Percentiles rank a stretch among this genome's conserved stretches.
phyloP scores from a whole-genome alignment of 1,284 basidiomycete genomes.

The Ustilago trichophora region DNA sequence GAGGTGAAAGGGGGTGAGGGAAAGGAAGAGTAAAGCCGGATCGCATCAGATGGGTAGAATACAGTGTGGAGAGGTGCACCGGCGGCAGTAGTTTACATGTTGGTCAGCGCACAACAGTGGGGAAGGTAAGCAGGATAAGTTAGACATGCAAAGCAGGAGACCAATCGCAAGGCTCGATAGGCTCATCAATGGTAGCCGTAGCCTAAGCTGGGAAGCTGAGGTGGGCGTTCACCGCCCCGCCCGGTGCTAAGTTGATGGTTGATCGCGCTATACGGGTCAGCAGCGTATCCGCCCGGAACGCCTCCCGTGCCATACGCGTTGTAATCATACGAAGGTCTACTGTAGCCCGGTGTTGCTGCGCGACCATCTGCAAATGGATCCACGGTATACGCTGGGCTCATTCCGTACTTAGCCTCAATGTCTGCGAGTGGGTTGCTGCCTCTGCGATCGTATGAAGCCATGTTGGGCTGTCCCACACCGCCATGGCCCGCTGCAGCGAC shows the following conservation, averaged over 20 bases:
- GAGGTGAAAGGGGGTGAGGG: too few relatives aligned
- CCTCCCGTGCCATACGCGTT: constrained; percentile 21
- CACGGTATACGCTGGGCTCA: constrained; percentile 18
- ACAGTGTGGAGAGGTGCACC: constrained; percentile 10
- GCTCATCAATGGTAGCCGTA: constrained; percentile 32
- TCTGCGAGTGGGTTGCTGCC: constrained; percentile 46
- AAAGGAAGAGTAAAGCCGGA: neutral
- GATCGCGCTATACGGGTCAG: constrained; percentile 48
- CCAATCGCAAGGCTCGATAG: too few relatives aligned
- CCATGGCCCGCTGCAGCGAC: neutral
- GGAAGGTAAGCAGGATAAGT: too few relatives aligned
- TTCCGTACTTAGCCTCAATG: constrained; percentile 53
- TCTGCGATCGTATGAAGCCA: constrained; percentile 36
- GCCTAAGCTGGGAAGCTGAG: constrained; percentile 42
- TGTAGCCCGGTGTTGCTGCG: constrained; percentile 18
- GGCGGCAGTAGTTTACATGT: too few relatives aligned
- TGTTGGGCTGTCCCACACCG: neutral
- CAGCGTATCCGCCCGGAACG: constrained; percentile 17
- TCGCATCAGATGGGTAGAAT: constrained; percentile 4
- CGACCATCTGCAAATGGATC: constrained; percentile 38
- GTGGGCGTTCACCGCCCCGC: constrained; percentile 16
- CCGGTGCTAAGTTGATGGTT: constrained; percentile 37
- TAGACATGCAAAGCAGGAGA: too few relatives aligned
- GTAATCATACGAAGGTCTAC: constrained; percentile 47
- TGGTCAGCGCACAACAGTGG: too few relatives aligned